These are phyloP conservation scores for Solanum pennellii DNA, from an alignment of 257 asterid species.

Conservation along the genomic window DNA sequence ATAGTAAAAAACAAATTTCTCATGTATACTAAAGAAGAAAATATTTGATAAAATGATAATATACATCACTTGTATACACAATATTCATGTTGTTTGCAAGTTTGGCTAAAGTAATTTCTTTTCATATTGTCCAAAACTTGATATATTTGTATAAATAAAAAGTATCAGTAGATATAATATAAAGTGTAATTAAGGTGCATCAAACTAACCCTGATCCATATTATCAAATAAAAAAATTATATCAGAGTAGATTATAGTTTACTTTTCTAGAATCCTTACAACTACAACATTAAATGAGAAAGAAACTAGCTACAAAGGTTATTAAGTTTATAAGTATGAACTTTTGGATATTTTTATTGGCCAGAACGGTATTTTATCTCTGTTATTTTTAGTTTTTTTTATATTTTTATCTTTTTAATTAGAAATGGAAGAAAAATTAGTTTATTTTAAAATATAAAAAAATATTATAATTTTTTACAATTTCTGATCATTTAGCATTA, in stretches of 20 bases:
- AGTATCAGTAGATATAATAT: background rate
- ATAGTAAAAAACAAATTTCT: background rate
- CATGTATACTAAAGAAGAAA: background rate
- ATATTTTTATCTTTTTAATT: too few species aligned
- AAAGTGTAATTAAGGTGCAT: background rate
- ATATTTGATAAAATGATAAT: background rate
- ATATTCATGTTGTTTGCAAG: background rate
- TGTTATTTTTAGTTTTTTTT: too few species aligned
- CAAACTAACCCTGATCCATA: background rate
- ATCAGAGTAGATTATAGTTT: background rate
- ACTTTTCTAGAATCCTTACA: background rate
- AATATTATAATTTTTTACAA: too few species aligned
- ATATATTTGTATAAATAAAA: background rate
- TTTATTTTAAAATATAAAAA: too few species aligned
- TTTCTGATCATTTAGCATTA: too few species aligned
- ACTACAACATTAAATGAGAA: background rate
- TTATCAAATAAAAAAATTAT: background rate
- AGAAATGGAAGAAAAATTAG: too few species aligned
- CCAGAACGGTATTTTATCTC: too few species aligned
- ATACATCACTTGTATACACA: background rate
- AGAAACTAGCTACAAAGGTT: background rate
- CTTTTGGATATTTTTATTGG: background rate
- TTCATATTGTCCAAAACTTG: background rate
- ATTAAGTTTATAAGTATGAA: background rate
- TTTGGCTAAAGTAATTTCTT: background rate